Conservation (phyloP, 2,329 filamentous ascomycete genomes). For the Lasiodiplodia sp. region DNA sequence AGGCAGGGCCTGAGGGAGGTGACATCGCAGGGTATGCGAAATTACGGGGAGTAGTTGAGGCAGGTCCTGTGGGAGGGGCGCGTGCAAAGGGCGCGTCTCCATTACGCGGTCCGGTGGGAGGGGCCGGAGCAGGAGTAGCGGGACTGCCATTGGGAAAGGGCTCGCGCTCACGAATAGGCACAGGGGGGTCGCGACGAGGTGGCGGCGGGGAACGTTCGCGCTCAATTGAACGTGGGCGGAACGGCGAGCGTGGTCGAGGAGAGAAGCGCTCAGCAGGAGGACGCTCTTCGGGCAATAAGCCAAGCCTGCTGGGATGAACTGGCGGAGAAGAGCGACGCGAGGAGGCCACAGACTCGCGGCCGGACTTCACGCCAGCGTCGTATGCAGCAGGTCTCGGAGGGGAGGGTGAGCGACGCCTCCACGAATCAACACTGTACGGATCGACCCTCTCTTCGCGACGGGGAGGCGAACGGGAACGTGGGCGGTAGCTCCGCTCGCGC, state of each 20-base stretch:
- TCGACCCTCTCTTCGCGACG: conserved; percentile 60
- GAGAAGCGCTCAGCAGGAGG: conserved; percentile 42
- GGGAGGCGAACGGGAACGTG: conserved; percentile 62
- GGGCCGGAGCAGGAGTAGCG: conserved; percentile 33
- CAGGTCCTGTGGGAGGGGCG: conserved; percentile 50
- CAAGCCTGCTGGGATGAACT: conserved; percentile 62
- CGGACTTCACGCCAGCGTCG: conserved; percentile 59
- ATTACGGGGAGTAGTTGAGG: conserved; percentile 37
- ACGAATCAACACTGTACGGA: conserved; percentile 56
- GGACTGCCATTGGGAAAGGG: conserved; percentile 37
- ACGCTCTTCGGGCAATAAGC: conserved; percentile 43
- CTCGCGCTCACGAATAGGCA: conserved; percentile 36
- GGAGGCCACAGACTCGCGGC: conserved; percentile 62
- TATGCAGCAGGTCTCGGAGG: conserved; percentile 44
- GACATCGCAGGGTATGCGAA: conserved; percentile 44
- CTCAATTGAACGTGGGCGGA: conserved; percentile 38
- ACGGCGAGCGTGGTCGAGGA: conserved; percentile 39
- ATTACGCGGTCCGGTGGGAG: conserved; percentile 49
- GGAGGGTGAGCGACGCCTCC: conserved; percentile 64
- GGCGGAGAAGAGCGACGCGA: conserved; percentile 69
- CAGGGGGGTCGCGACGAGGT: conserved; percentile 17
- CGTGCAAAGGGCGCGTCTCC: conserved; percentile 41
- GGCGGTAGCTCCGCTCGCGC: conserved; percentile 52
- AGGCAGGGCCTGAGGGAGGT: conserved; percentile 48
- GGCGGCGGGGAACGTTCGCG: conserved; percentile 31